Evolutionary conservation across 2,329 filamentous ascomycete genomes (phyloP), one percentile per base, ranked within the genome.

Genomic region (Colletotrichum destructivum): DNA sequence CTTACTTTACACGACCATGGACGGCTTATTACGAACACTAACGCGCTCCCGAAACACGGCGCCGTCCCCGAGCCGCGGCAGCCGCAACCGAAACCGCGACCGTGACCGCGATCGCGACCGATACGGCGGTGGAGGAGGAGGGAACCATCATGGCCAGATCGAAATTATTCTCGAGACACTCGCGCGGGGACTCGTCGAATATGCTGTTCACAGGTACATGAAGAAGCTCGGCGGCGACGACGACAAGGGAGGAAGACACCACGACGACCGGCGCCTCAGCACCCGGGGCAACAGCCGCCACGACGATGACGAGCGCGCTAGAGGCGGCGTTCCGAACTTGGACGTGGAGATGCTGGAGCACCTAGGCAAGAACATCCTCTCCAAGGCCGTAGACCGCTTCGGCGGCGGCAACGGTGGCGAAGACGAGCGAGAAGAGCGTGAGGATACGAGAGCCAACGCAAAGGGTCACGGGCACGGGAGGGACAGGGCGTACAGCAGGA

Each of bases 141-240:
- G 26, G 2, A 59, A 56, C 2, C 59, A 35, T 5, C 31, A 62
- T 49, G n/a, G 49, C 23, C 68, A 73, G 26, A 62, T 67, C 13
- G 71, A 73, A 44, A 38, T 56, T 15, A 54, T 73, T 3, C 59
- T 73, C 23, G 62, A 67, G 16, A 51, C 65, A 8, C 71, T 73
- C n/a, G 71, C 71, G 4, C 31, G 59, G 13, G 63, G 68, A 2
- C 68, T 73, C 18, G 69, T 73, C 2, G 63, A 59, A 8, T 73
- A 71, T 38, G 71, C 71, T 4, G 62, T 73, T 6, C 54, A 63
- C 15, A 71, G 71, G 38, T 73, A 73, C 67, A 62, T 66, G 38
- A 60, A 63, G 21, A 55, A 44, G 44, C 57, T 54, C 4, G 57
- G 42, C 49, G 59, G 55, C 51, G 49, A 3, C 8, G 62, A 55